phyloP scores from a whole-genome alignment of 805 yeast species.

The Yarrowia sp. region DNA sequence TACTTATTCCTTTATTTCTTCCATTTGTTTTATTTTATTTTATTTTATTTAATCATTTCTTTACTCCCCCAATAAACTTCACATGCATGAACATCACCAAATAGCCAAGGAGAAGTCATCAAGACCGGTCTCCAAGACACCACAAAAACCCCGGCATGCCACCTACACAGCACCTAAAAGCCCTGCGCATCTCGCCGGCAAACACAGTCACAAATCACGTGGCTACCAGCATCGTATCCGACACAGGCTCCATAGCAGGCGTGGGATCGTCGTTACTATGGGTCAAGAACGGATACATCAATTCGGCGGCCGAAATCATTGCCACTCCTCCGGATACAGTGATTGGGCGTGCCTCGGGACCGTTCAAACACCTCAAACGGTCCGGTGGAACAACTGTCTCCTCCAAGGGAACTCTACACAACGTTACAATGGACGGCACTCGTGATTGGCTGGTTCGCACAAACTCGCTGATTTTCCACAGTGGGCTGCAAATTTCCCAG shows the following conservation, averaged over 20 bases:
- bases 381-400: conserved; percentile 16
- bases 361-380: conserved; percentile 6
- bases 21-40: no score
- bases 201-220: conserved; percentile 22
- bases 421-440: conserved; percentile 31
- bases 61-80: background rate
- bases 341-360: background rate
- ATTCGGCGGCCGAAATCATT: conserved; percentile 13
- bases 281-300: conserved; percentile 22
- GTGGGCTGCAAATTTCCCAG: conserved; percentile 5
- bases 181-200: conserved; percentile 22
- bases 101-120: no score
- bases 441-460: conserved; percentile 38
- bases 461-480: background rate
- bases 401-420: conserved; percentile 21
- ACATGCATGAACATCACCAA: conserved; percentile 20
- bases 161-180: background rate
- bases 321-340: conserved; percentile 15
- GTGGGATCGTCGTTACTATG: conserved; percentile 23
- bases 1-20: no score
- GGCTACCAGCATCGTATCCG: conserved; percentile 6
- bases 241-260: conserved; percentile 24
- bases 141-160: background rate
- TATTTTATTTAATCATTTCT: no score
- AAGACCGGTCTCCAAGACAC: background rate